A percentile compares a stretch with the other conserved stretches of the same genome.
Conservation (phyloP, 257 asterid species). For the Solanum gandarillasii region DNA sequence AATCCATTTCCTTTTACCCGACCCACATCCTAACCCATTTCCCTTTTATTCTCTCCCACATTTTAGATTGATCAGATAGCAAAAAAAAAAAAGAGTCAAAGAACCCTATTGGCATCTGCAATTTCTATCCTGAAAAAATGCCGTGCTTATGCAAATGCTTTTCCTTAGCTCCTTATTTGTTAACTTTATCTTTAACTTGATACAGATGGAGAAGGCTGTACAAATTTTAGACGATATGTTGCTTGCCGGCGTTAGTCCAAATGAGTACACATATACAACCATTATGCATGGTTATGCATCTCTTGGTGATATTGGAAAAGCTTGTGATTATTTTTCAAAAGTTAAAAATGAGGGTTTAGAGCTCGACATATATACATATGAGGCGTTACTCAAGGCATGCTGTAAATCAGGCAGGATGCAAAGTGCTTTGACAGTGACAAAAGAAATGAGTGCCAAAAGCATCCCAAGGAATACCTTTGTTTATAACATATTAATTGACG, state of each 20-base stretch:
- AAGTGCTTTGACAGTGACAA: constrained; percentile 90
- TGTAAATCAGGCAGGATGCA: constrained; percentile 99
- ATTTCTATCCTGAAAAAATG: not conserved
- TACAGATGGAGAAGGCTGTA: constrained; percentile 83
- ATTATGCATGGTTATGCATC: constrained; percentile 97
- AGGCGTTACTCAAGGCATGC: constrained; percentile 97
- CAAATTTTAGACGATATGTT: constrained; percentile 68
- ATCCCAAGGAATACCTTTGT: constrained; percentile 80
- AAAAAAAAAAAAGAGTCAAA: no score
- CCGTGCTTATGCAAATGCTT: not conserved
- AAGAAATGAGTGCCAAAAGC: constrained; percentile 70
- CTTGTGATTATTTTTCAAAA: constrained; percentile 79
- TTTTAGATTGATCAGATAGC: no score
- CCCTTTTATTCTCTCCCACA: no score
- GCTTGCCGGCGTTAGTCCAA: constrained; percentile 69
- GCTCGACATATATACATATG: constrained; percentile 78
- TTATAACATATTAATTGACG: constrained; percentile 93
- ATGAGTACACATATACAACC: constrained; percentile 82
- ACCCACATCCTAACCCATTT: no score
- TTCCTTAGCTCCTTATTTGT: not conserved
- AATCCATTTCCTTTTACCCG: no score
- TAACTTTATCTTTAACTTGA: not conserved
- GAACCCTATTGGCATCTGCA: not conserved
- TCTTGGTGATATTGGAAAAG: constrained; percentile 87
- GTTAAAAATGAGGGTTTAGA: constrained; percentile 72